Conservation (phyloP, 2,329 filamentous ascomycete species). For the Ilyonectria sp. region DNA sequence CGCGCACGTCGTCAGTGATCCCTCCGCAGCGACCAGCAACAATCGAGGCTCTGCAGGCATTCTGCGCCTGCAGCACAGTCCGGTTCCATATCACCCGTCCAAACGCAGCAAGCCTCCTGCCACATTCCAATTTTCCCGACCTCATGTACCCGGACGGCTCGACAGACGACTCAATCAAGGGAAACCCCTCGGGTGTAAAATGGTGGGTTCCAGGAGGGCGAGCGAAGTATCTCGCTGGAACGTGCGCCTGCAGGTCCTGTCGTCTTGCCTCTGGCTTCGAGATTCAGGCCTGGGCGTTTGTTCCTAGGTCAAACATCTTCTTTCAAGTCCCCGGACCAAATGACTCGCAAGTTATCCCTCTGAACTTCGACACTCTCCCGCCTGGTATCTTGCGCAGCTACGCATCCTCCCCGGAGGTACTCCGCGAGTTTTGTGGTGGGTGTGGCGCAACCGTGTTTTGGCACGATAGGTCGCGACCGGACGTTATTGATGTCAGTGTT, state of each 20-base stretch:
- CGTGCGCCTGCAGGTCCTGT: slow-evolving; percentile 75
- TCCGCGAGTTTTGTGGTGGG: slow-evolving; percentile 72
- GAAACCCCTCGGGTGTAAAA: slow-evolving; percentile 65
- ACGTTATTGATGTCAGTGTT: slow-evolving; percentile 75
- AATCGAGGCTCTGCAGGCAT: slow-evolving; percentile 35
- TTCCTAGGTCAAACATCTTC: slow-evolving; percentile 71
- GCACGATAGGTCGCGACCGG: slow-evolving; percentile 66
- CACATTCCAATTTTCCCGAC: slow-evolving; percentile 66
- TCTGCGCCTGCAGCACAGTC: slow-evolving; percentile 59
- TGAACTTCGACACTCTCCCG: slow-evolving; percentile 55
- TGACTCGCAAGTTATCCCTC: slow-evolving; percentile 30
- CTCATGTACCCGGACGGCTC: slow-evolving; percentile 65
- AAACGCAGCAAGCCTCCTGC: slow-evolving; percentile 59
- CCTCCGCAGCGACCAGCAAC: no score
- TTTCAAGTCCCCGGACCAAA: slow-evolving; percentile 50
- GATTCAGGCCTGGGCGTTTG: slow-evolving; percentile 76
- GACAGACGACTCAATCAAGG: slow-evolving; percentile 45
- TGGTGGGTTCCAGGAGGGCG: slow-evolving; percentile 69
- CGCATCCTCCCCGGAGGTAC: slow-evolving; percentile 66
- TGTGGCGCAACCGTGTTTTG: slow-evolving; percentile 79
- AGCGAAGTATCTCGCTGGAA: slow-evolving; percentile 70
- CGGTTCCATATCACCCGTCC: slow-evolving; percentile 72
- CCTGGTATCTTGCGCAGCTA: slow-evolving; percentile 65
- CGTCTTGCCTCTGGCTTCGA: slow-evolving; percentile 73
- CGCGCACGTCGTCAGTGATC: background rate